A percentile compares a stretch with the other conserved stretches of the same genome.
Conservation (phyloP, 2,329 filamentous ascomycete species). For the Epichloe elymi region DNA sequence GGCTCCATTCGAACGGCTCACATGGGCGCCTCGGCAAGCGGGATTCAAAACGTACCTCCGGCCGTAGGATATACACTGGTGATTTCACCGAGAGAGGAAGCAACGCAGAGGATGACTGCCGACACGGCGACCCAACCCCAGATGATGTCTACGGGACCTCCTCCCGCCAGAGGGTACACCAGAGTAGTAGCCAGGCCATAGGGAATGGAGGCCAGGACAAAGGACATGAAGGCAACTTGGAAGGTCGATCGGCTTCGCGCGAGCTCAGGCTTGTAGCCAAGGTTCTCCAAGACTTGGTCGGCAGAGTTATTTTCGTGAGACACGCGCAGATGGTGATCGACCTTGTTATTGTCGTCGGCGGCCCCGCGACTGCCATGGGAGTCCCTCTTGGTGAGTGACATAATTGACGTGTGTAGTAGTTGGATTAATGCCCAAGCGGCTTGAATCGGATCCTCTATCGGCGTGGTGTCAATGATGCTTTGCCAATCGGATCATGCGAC, state of each 20-base stretch:
- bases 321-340: slow-evolving; percentile 13
- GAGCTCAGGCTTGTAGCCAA: slow-evolving; percentile 56
- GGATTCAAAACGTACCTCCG: slow-evolving; percentile 35
- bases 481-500: too few relatives aligned
- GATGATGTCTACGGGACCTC: slow-evolving; percentile 56
- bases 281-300: slow-evolving; percentile 47
- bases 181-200: slow-evolving; percentile 61
- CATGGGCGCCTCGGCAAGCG: neutral
- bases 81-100: slow-evolving; percentile 58
- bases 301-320: slow-evolving; percentile 29
- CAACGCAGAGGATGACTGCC: slow-evolving; percentile 58
- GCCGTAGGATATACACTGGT: slow-evolving; percentile 66
- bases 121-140: slow-evolving; percentile 61
- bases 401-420: neutral
- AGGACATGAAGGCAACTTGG: slow-evolving; percentile 64
- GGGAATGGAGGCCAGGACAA: slow-evolving; percentile 61
- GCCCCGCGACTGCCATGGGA: slow-evolving; percentile 9
- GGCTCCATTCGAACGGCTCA: neutral
- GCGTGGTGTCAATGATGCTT: too few relatives aligned
- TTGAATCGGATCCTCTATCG: too few relatives aligned
- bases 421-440: too few relatives aligned
- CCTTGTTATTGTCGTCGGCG: slow-evolving; percentile 18
- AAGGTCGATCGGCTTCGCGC: slow-evolving; percentile 51
- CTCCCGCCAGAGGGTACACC: slow-evolving; percentile 51
- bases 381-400: slow-evolving; percentile 13